Evolutionary conservation across 257 asterid genomes (phyloP), one percentile per base, ranked within the genome.

Genomic region (Asclepias syriaca): DNA sequence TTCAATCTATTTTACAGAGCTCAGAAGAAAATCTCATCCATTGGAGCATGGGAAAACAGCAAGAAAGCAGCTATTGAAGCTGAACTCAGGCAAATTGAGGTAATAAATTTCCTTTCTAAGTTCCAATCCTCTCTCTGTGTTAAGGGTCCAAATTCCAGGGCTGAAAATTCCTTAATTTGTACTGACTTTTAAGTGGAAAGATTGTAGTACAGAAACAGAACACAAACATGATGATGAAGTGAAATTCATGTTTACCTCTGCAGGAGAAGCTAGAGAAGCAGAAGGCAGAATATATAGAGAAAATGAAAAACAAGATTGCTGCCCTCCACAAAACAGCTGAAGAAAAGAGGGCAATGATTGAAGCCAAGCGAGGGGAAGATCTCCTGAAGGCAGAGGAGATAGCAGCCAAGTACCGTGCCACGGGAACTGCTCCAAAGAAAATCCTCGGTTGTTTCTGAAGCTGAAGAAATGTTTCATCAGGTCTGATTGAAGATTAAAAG

Each of bases 41-140:
- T 88, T 64, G 85, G 66, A 11, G 88, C 97, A 65, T 94, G 99
- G 99, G 99, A 94, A 77, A 94, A 94, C 86, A 84, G 90, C 86
- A 87, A 88, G 95, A 94, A 91, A 80, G 99, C 99, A 1, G 74
- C 60, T 69, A 75, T 94, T 51, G 97, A 94, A 70, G 93, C 99
- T 16, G 97, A 94, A 77, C 92, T 94, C 29, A 90, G 82, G 85
- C 85, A 87, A 78, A 83, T 87, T 54, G 97, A 94, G 99, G 97
- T 94, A 81, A 71, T 54, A 72, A 72, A 66, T 6, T 12, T 58
- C 12, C n/a, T 18, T 24, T 24, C 27, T n/a, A 24, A 24, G 27
- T 24, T 15, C 66, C 61, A 34, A 14, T n/a, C 72, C 69, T 55
- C 43, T n/a, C 8, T 40, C 45, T 40, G 45, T 40, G 45, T 40